Percentiles rank a stretch among this genome's conserved stretches.
phyloP scores from a whole-genome alignment of 202 grass and related monocot species.

The Setaria viridis region DNA sequence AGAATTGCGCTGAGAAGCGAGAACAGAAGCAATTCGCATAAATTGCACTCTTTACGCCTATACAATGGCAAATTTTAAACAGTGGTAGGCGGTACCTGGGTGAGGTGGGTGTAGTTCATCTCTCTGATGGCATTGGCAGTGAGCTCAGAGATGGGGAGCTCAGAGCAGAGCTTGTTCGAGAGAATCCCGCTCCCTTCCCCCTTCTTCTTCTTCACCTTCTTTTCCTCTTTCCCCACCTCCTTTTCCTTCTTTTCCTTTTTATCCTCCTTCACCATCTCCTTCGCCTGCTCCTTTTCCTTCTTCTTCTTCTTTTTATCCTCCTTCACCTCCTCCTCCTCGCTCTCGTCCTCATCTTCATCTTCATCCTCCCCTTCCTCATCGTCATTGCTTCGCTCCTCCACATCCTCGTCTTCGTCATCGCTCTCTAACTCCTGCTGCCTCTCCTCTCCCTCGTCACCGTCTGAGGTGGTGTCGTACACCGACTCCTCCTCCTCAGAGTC shows the following conservation, averaged over 20 bases:
- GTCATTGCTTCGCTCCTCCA: neutral
- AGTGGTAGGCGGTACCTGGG: conserved; percentile 54
- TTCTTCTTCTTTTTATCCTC: conserved; percentile 30
- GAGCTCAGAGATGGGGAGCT: conserved; percentile 73
- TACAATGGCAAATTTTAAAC: neutral
- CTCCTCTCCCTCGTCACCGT: conserved; percentile 49
- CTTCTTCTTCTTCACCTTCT: conserved; percentile 46
- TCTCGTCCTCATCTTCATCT: neutral
- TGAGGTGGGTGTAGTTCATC: conserved; percentile 91
- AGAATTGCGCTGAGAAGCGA: neutral
- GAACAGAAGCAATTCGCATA: neutral
- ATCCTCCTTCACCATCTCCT: neutral
- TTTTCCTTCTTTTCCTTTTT: conserved; percentile 30
- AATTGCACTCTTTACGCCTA: neutral
- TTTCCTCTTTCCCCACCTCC: neutral
- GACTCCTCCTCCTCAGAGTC: conserved; percentile 54
- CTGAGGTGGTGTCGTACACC: conserved; percentile 33
- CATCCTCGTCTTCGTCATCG: neutral
- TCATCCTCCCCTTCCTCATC: conserved; percentile 4
- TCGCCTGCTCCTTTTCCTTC: conserved; percentile 35
- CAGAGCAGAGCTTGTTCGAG: conserved; percentile 77
- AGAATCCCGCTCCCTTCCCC: conserved; percentile 67
- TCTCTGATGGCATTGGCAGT: conserved; percentile 83
- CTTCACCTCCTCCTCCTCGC: conserved; percentile 30
- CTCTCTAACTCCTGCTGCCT: conserved; percentile 5